Conservation (phyloP, 75 land plant species). For the Pseudotsuga menziesii region DNA sequence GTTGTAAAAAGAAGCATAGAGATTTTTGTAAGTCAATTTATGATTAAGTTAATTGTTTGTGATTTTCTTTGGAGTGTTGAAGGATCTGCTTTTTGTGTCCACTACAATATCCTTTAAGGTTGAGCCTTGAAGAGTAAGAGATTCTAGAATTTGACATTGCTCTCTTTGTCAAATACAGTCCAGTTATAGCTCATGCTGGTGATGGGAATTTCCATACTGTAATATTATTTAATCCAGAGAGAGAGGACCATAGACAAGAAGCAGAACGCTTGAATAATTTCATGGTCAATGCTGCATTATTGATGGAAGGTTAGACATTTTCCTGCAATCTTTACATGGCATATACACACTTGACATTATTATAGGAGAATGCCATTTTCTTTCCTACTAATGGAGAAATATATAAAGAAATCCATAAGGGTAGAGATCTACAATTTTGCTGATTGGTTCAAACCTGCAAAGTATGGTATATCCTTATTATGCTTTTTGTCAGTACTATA, state of each 20-base stretch:
- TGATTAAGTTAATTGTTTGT: neutral
- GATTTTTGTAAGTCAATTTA: neutral
- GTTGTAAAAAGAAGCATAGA: neutral
- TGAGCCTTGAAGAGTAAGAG: neutral
- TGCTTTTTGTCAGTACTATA: no score
- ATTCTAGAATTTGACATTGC: constrained; percentile 4
- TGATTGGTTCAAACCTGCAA: no score
- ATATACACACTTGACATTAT: no score
- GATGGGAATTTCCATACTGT: constrained; percentile 96
- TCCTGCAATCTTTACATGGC: no score
- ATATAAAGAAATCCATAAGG: no score
- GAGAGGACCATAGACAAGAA: constrained; percentile 70
- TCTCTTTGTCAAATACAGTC: constrained; percentile 34
- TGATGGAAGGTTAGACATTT: constrained; percentile 74
- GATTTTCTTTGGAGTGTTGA: neutral
- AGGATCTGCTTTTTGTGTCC: neutral
- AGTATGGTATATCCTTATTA: no score
- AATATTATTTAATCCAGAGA: constrained; percentile 78
- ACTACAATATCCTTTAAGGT: neutral
- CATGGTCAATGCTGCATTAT: constrained; percentile 83
- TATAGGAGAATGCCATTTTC: no score
- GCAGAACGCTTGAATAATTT: constrained; percentile 65
- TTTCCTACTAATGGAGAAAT: no score
- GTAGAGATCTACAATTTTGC: no score
- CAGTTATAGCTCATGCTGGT: constrained; percentile 96